Evolutionary conservation across 305 asterid genomes (phyloP), one percentile per base, ranked within the genome.

Genomic region (Fraxinus xanthoxyloides): DNA sequence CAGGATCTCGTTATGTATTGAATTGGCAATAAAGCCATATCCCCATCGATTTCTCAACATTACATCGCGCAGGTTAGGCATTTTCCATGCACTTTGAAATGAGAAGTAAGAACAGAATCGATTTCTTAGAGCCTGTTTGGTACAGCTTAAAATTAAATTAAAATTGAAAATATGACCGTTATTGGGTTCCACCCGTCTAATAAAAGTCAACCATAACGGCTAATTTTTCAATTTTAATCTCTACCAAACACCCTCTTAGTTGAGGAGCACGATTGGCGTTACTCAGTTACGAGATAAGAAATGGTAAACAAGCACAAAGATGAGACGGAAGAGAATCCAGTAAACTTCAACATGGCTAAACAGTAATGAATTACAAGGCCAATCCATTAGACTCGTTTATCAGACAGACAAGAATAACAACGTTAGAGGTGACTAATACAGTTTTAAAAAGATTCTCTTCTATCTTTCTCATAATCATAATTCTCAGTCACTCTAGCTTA

Each of bases 401-500:
- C 74, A 24, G 19, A 46, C 56, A 46, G 61, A 69, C 75, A 4
- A 0, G 72, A 24, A 24, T 17, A 19, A 19, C 13, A 61, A 10
- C 21, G n/a, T 67, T 67, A 67, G 6, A 28, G 35, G 19, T 67
- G 36, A 67, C 74, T 32, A 28, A 36, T 24, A 36, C n/a, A 31
- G 21, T 28, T 28, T 67, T 3, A 28, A 67, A 67, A 67, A 1
- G 74, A 73, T 31, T 32, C 74, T 36, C 75, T 34, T 77, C 28
- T 72, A 75, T 65, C 48, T 67, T 67, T 67, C 36, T 67, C 63
- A 70, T 31, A 46, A n/a, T 28, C 28, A 12, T 10, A 34, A 21
- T 24, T 51, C 78, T 35, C 4, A 26, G 69, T 34, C 19, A 7
- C 72, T 76, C 77, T 73, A 76, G 81, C 76, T 76, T 81, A 84